A percentile compares a stretch with the other conserved stretches of the same genome.
phyloP scores from a whole-genome alignment of 352 stramenopile genomes.

The Phytophthora aleatoria region DNA sequence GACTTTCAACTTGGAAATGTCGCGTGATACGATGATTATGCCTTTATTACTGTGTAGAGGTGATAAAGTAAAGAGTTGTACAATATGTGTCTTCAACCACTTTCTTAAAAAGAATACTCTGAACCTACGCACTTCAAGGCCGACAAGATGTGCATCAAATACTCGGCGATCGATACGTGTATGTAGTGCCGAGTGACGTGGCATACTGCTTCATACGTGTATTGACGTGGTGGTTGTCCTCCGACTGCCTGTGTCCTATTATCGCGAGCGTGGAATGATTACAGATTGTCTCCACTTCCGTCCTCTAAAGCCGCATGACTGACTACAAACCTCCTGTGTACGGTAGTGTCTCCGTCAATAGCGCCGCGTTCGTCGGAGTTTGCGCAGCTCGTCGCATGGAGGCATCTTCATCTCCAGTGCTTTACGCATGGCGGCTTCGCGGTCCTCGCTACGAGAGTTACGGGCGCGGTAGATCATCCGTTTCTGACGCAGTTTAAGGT shows the following conservation, averaged over 20 bases:
- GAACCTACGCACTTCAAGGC: slow-evolving; percentile 8
- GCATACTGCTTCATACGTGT: slow-evolving; percentile 24
- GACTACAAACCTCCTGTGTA: slow-evolving; percentile 13
- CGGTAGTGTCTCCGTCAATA: slow-evolving; percentile 36
- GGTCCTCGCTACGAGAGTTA: slow-evolving; percentile 77
- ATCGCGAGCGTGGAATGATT: slow-evolving; percentile 7
- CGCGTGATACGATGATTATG: slow-evolving; percentile 21
- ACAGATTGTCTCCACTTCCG: slow-evolving; percentile 6
- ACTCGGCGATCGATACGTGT: background rate
- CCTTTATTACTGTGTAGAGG: slow-evolving; percentile 12
- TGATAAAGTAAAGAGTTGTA: background rate
- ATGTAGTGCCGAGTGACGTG: background rate
- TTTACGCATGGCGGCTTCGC: slow-evolving; percentile 75
- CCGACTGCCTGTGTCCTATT: slow-evolving; percentile 3
- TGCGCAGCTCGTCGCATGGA: slow-evolving; percentile 79
- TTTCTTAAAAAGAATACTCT: slow-evolving; percentile 16
- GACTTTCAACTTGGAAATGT: slow-evolving; percentile 23
- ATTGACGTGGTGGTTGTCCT: slow-evolving; percentile 19
- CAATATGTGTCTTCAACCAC: slow-evolving; percentile 1
- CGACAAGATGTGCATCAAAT: slow-evolving; percentile 10
- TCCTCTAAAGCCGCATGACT: slow-evolving; percentile 22
- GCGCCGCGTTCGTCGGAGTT: slow-evolving; percentile 64
- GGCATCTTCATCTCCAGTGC: slow-evolving; percentile 87
- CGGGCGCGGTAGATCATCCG: slow-evolving; percentile 87
- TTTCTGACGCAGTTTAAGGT: slow-evolving; percentile 85